phyloP scores from a whole-genome alignment of 805 yeast species.

The Ogataea neopini region DNA sequence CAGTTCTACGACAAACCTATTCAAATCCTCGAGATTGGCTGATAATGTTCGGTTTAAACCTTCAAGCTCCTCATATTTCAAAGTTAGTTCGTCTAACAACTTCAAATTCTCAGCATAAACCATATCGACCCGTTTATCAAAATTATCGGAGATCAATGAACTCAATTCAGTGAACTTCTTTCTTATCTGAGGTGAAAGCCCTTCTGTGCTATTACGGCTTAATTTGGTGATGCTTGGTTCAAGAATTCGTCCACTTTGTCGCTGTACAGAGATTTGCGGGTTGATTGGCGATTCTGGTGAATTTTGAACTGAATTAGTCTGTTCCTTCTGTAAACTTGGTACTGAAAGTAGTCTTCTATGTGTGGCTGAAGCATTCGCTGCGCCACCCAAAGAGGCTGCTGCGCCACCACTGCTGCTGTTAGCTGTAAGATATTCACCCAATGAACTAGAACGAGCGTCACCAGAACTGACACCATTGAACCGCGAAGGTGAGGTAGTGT shows the following conservation, averaged over 20 bases:
- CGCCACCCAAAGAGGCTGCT: not conserved
- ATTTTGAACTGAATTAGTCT: not conserved
- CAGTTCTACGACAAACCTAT: conserved; percentile 30
- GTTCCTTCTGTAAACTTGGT: conserved; percentile 10
- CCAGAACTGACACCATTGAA: not conserved
- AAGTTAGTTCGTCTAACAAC: conserved; percentile 31
- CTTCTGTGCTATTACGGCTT: conserved; percentile 5
- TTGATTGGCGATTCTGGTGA: conserved; percentile 8
- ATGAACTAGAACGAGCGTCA: conserved; percentile 13
- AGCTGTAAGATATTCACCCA: conserved; percentile 10
- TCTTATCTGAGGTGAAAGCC: conserved; percentile 29
- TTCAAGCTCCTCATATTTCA: conserved; percentile 30
- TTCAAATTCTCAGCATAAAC: conserved; percentile 32
- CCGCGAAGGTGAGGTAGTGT: conserved; percentile 6
- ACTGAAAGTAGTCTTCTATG: conserved; percentile 16
- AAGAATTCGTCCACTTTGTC: not conserved
- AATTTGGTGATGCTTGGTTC: conserved; percentile 13
- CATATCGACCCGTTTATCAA: conserved; percentile 25
- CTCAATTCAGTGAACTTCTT: conserved; percentile 32
- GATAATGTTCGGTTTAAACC: conserved; percentile 32
- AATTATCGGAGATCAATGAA: conserved; percentile 25
- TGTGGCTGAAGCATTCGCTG: not conserved
- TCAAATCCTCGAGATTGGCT: conserved; percentile 29
- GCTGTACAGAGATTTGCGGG: not conserved
- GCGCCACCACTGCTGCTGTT: conserved; percentile 9